Evolutionary conservation across 306 rosid species (phyloP), one percentile per base, ranked within the genome.

Genomic region (Crotalaria pallida): DNA sequence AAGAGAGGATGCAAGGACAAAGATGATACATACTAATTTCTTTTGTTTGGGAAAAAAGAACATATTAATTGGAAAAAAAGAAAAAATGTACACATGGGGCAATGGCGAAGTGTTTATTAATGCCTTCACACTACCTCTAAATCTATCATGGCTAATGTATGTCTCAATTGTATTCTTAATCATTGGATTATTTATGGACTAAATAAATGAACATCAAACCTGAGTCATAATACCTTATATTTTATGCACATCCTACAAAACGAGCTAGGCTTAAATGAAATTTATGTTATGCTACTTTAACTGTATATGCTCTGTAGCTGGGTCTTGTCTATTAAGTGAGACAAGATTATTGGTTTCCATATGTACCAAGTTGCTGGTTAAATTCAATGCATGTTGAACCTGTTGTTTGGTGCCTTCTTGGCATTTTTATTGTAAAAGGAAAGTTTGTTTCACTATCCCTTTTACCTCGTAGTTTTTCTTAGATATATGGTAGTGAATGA

Each of bases 321-420:
- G 34, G 38, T 22, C 69, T 21, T 40, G 7, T 34, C 71, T 24
- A n/a, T 17, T 51, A 34, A 51, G 52, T 2, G 8, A 43, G 58
- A 24, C 33, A 18, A 22, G 60, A 17, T 18, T 59, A 62, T 22
- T 63, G 61, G 59, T 31, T 60, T 59, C 15, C 50, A 60, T 59
- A 31, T 60, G 67, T 64, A 17, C 17, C 4, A 43, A 41, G 21
- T 73, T 40, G 21, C 41, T 58, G 47, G 65, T 74, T 69, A 80
- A 65, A 40, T 13, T 13, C 65, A 27, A 58, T 38, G 27, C 47
- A 16, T 26, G 12, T 29, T 61, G 16, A 31, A 29, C 47, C 19
- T 59, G 18, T 44, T 58, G 48, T 23, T 40, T 24, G 57, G 44
- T 19, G n/a, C 50, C 17, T 15, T 23, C 17, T 50, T 43, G 72